Percentiles rank a stretch among this genome's conserved stretches.
These are phyloP conservation scores for Wallacemonas rigidus DNA, from an alignment of 208 protist genomes.

Conservation along the genomic window DNA sequence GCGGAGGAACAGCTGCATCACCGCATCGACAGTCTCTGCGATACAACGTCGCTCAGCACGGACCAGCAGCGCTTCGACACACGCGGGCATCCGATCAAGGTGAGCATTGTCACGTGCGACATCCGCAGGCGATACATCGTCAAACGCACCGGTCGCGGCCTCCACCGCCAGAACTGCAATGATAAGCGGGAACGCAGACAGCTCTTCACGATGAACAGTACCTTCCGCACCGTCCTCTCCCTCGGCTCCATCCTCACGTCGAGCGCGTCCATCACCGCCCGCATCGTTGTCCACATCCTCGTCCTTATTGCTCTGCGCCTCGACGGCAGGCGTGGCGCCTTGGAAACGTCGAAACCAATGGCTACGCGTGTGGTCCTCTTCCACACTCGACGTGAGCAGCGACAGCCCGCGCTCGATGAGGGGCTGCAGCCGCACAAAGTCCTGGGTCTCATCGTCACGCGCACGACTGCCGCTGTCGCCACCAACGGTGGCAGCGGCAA, in stretches of 20 bases:
- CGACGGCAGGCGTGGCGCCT: too few relatives aligned
- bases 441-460: neutral
- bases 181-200: neutral
- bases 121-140: neutral
- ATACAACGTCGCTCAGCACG: neutral
- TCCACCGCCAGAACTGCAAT: slow-evolving; percentile 2
- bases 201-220: neutral
- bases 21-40: neutral
- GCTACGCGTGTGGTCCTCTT: too few relatives aligned
- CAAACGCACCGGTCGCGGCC: neutral
- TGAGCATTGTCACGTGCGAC: too few relatives aligned
- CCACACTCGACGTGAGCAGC: too few relatives aligned
- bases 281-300: too few relatives aligned
- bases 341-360: too few relatives aligned
- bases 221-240: too few relatives aligned
- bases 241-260: too few relatives aligned
- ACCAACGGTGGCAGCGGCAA: slow-evolving; percentile 3
- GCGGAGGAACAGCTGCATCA: neutral
- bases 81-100: neutral
- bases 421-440: neutral
- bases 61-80: neutral
- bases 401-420: neutral
- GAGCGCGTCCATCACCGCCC: too few relatives aligned
- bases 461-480: too few relatives aligned
- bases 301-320: too few relatives aligned